A percentile compares a stretch with the other conserved stretches of the same genome.
phyloP scores from a whole-genome alignment of 192 early-diverging fungal species.

The Anaeromyces robustus region DNA sequence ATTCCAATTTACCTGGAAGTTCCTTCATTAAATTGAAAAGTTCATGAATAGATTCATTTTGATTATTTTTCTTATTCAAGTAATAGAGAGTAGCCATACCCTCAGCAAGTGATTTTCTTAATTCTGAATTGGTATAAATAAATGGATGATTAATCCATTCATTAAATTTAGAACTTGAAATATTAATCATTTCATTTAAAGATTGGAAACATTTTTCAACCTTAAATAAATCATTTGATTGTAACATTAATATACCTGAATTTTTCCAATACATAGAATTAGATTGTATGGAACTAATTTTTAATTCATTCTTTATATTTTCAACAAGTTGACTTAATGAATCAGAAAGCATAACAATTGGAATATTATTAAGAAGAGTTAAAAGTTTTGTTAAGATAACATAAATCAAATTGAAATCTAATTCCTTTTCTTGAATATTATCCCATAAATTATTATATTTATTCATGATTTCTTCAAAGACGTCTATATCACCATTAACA shows the following conservation, averaged over 20 bases:
- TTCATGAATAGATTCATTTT: constrained; percentile 7
- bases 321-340: not conserved
- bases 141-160: constrained; percentile 1
- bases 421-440: constrained; percentile 12
- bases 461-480: constrained; percentile 27
- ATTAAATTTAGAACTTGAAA: not conserved
- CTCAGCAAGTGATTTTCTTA: constrained; percentile 48
- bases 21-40: not conserved
- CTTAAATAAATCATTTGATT: not conserved
- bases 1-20: not conserved
- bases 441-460: constrained; percentile 32
- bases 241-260: constrained; percentile 1
- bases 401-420: constrained; percentile 35
- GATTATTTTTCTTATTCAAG: constrained; percentile 33
- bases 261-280: constrained; percentile 11
- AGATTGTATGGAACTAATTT: constrained; percentile 1
- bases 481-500: not conserved
- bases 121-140: constrained; percentile 12
- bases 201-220: not conserved
- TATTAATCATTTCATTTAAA: not conserved
- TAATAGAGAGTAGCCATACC: constrained; percentile 52
- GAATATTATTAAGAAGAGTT: constrained; percentile 1
- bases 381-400: constrained; percentile 17
- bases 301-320: not conserved
- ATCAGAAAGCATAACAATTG: not conserved